Evolutionary conservation across 176 grass and related monocot species (phyloP), one percentile per base, ranked within the genome.

Genomic region (Melocanna baccifera): DNA sequence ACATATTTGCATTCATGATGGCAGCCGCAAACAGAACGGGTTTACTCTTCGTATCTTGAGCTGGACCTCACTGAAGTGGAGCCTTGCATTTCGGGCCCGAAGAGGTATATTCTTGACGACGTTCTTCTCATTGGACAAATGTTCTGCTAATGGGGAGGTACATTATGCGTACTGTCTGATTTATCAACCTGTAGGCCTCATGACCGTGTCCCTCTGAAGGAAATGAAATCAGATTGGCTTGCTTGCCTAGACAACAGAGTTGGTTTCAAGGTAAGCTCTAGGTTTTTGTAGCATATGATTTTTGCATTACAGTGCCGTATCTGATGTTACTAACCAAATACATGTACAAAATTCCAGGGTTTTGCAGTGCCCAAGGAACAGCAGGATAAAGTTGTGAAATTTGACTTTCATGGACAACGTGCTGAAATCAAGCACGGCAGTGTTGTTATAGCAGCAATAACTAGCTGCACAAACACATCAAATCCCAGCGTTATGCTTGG

Each of bases 401-500:
- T 97, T 82, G 89, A 92, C 82, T 97, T 94, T 43, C 74, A 97
- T 77, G 94, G 94, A 66, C 77, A 89, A 64, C 74, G 81, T 71
- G 94, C 94, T 71, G 90, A 97, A 89, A 62, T 97, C 18, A 94
- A 92, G 78, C 94, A 97, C 25, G 92, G 90, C 29, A 94, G 86
- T 86, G 88, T 97, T 92, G 92, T 97, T 73, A 97, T 97, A 86
- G 92, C 94, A 83, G 94, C 94, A 81, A 97, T 97, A 63, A 97
- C 94, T 63, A 92, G 94, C 65, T 97, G 94, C 76, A 97, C 94
- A 77, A 97, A 97, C 82, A 97, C 94, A 59, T 94, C 94, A 79
- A 97, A 97, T 80, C 94, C 90, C 50, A 97, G 92, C 6, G 92
- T 97, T 64, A 97, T 97, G 94, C 94, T 97, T 85, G 94, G 92